These are phyloP conservation scores for Chaetomiaceae sp. DNA, from an alignment of 2,329 filamentous ascomycete genomes.

Conservation along the genomic window DNA sequence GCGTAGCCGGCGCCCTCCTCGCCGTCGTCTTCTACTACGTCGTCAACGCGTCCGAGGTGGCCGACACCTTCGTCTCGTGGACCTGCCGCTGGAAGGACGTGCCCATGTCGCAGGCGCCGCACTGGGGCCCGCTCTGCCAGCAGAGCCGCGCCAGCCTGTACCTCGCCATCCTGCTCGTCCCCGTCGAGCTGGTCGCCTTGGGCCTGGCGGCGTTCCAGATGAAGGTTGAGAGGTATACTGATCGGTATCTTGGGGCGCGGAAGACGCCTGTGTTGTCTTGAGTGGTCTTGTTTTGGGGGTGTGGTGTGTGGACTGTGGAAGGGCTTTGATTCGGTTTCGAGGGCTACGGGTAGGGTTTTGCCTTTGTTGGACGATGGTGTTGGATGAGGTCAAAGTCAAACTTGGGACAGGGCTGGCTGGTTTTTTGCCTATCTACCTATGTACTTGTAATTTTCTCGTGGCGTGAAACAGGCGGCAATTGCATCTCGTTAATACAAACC, in stretches of 20 bases:
- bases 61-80: constrained; percentile 57
- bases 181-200: constrained; percentile 48
- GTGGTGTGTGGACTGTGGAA: neutral
- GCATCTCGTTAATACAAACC: too few species aligned
- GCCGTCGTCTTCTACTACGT: constrained; percentile 54
- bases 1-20: constrained; percentile 45
- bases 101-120: constrained; percentile 47
- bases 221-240: constrained; percentile 40
- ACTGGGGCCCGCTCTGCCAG: constrained; percentile 53
- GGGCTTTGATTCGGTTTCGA: neutral
- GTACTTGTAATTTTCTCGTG: too few species aligned
- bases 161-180: constrained; percentile 52
- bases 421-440: too few species aligned
- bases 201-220: constrained; percentile 42
- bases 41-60: constrained; percentile 47
- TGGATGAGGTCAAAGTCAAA: too few species aligned
- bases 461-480: too few species aligned
- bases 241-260: constrained; percentile 30
- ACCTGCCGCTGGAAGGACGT: constrained; percentile 55
- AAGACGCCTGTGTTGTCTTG: constrained; percentile 27
- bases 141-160: constrained; percentile 52
- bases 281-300: neutral
- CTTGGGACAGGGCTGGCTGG: too few species aligned
- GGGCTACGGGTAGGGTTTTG: neutral
- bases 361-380: too few species aligned